Conservation (phyloP, 83 land plant genomes). For the Picea engelmannii region DNA sequence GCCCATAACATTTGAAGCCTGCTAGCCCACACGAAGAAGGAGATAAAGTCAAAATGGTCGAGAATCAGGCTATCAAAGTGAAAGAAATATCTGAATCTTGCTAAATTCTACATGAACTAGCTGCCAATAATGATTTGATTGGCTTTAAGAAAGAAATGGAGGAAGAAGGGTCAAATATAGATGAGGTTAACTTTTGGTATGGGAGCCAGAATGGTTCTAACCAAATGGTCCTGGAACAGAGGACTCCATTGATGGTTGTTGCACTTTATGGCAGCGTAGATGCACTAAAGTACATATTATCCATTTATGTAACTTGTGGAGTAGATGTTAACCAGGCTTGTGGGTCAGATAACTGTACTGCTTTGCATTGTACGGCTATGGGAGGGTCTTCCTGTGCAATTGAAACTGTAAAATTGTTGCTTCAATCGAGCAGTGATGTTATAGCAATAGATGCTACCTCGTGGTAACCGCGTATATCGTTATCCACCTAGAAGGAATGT, state of each 20-base stretch:
- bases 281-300: constrained; percentile 43
- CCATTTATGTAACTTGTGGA: constrained; percentile 19
- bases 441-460: constrained; percentile 85
- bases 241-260: constrained; percentile 66
- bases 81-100: constrained; percentile 32
- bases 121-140: constrained; percentile 67
- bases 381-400: constrained; percentile 19
- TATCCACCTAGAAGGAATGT: constrained; percentile 79
- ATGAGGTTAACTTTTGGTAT: no score
- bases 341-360: constrained; percentile 27
- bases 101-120: constrained; percentile 61
- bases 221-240: constrained; percentile 51
- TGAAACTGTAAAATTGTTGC: constrained; percentile 10
- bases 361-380: constrained; percentile 71
- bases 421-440: constrained; percentile 53
- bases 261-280: constrained; percentile 24
- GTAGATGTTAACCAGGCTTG: no score
- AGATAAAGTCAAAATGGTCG: constrained; percentile 1
- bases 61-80: constrained; percentile 18
- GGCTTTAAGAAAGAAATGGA: constrained; percentile 39
- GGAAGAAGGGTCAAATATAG: constrained; percentile 12
- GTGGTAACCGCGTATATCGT: constrained; percentile 77
- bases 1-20: no score
- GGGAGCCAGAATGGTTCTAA: constrained; percentile 10
- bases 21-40: no score